These are phyloP conservation scores for Fomes fomentarius DNA, from an alignment of 1,284 basidiomycete species.

Conservation along the genomic window DNA sequence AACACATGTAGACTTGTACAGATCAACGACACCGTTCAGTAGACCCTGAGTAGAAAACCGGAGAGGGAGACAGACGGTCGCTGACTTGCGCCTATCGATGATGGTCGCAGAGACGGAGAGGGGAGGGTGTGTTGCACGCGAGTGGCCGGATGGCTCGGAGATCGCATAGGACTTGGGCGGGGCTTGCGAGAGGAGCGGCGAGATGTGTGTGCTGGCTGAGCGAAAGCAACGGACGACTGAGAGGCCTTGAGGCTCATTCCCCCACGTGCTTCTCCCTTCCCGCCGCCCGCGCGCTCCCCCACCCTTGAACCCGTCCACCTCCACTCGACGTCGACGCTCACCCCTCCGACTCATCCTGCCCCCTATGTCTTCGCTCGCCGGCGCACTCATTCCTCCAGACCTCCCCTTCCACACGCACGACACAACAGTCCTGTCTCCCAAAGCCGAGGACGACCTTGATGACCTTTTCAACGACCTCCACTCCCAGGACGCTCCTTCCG, in stretches of 20 bases:
- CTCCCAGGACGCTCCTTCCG: constrained; percentile 11
- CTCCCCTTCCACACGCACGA: neutral
- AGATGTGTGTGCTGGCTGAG: too few relatives aligned
- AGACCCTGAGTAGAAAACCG: neutral
- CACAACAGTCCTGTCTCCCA: constrained; percentile 12
- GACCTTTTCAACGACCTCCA: constrained; percentile 19
- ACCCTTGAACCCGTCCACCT: too few relatives aligned
- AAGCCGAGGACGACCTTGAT: constrained; percentile 17
- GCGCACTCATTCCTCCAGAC: constrained; percentile 36
- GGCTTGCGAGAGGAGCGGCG: too few relatives aligned
- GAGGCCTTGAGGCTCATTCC: neutral
- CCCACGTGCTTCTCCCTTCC: neutral
- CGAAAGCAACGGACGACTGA: neutral
- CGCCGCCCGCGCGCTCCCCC: neutral
- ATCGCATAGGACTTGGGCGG: too few relatives aligned
- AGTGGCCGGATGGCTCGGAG: neutral
- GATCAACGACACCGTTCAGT: too few relatives aligned
- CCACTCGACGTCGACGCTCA: too few relatives aligned
- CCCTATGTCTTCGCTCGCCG: constrained; percentile 46
- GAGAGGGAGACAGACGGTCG: too few relatives aligned
- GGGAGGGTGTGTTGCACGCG: neutral
- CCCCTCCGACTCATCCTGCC: neutral
- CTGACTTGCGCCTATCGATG: neutral
- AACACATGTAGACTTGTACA: constrained; percentile 1
- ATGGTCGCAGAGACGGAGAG: neutral